phyloP scores from a whole-genome alignment of 176 grass and related monocot genomes.

The Hordeum vulgare region DNA sequence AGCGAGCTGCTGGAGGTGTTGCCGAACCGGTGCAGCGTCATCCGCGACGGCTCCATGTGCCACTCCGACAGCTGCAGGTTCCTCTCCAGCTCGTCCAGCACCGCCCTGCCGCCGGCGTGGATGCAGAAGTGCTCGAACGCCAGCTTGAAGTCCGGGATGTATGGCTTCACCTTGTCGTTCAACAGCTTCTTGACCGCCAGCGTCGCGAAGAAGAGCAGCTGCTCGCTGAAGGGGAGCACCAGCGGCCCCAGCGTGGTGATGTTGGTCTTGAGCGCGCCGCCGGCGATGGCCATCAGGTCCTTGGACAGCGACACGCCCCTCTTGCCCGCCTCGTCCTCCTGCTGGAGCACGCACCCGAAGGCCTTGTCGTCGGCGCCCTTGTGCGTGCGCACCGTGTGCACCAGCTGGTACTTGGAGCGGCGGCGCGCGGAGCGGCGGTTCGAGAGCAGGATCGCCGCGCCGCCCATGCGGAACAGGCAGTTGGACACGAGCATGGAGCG shows the following conservation, averaged over 20 bases:
- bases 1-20: constrained; percentile 73
- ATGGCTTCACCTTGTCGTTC: constrained; percentile 39
- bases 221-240: constrained; percentile 43
- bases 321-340: constrained; percentile 25
- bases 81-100: constrained; percentile 61
- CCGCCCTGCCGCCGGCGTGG: constrained; percentile 48
- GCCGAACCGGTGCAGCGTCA: constrained; percentile 63
- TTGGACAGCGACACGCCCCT: constrained; percentile 45
- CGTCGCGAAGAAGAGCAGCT: constrained; percentile 59
- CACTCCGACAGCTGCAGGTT: constrained; percentile 40
- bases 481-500: constrained; percentile 54
- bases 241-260: constrained; percentile 54
- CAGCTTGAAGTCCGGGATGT: constrained; percentile 75
- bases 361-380: constrained; percentile 41
- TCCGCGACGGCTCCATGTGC: constrained; percentile 75
- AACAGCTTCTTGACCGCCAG: constrained; percentile 22
- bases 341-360: constrained; percentile 37
- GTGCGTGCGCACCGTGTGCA: constrained; percentile 67
- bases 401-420: constrained; percentile 51
- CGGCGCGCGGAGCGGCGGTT: constrained; percentile 14
- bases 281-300: constrained; percentile 49
- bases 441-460: constrained; percentile 34
- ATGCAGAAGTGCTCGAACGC: constrained; percentile 78
- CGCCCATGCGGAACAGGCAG: constrained; percentile 61
- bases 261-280: constrained; percentile 52